phyloP scores from a whole-genome alignment of 495 filamentous ascomycete genomes.

The Penicillium lagena region DNA sequence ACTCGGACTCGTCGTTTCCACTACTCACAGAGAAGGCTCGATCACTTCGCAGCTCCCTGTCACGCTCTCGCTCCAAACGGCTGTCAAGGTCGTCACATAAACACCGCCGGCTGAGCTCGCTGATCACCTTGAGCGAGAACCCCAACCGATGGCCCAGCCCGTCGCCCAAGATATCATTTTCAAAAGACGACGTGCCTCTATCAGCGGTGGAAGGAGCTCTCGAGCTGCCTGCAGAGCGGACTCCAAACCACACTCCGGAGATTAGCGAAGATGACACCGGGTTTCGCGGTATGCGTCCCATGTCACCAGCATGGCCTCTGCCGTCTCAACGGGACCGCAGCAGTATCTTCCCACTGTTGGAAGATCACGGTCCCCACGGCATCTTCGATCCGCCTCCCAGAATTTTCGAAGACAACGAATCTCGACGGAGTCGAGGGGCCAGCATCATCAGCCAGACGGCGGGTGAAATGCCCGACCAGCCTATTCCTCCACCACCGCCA shows the following conservation, averaged over 20 bases:
- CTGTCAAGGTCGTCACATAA: constrained; percentile 13
- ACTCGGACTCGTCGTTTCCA: constrained; percentile 20
- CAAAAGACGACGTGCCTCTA: constrained; percentile 26
- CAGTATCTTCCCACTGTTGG: constrained; percentile 20
- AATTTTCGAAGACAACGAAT: constrained; percentile 17
- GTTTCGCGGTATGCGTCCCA: constrained; percentile 25
- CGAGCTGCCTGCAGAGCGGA: constrained; percentile 35
- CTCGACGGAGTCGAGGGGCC: constrained; percentile 21
- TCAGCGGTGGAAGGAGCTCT: constrained; percentile 36
- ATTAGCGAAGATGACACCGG: constrained; percentile 17
- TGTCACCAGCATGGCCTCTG: constrained; percentile 27
- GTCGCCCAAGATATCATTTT: constrained; percentile 5
- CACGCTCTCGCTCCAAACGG: constrained; percentile 23
- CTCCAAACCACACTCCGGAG: constrained; percentile 37
- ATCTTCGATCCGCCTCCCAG: constrained; percentile 9
- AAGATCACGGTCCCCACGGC: constrained; percentile 8
- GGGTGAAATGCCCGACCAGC: constrained; percentile 31
- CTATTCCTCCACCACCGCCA: constrained; percentile 41
- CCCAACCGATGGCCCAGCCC: constrained; percentile 7
- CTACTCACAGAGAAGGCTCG: constrained; percentile 20
- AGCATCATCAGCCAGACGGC: constrained; percentile 37
- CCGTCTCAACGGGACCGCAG: constrained; percentile 16
- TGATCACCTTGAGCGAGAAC: constrained; percentile 24
- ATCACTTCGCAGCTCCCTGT: constrained; percentile 25
- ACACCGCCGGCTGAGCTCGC: constrained; percentile 21